Base-by-base conservation (phyloP, 768 basidiomycete species). In the Macrocybe gigantea region DNA sequence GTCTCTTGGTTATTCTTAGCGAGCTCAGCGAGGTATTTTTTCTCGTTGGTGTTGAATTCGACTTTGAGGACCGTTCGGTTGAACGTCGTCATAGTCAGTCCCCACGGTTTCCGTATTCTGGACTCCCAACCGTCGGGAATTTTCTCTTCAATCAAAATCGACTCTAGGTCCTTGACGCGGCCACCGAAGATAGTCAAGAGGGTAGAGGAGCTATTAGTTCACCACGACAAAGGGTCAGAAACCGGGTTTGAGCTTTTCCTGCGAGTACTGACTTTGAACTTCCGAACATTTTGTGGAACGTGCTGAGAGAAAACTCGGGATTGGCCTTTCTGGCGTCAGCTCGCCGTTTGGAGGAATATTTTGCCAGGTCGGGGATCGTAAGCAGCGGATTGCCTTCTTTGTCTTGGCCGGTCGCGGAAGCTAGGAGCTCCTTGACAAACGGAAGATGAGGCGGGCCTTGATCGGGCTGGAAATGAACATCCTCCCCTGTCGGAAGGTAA, bases 71-170 rank as follows among this genome's bases (percentile, higher is more conserved):
- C 74, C 0, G 72, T 73, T 2, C 36, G 39, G 56, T 88, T 85
- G 67, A 86, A 78, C 7, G 60, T 59, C 9, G 65, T 40, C 6
- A 89, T 63, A 0, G 86, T 87, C 33, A 88, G 61, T 0, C 88
- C 87, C 46, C 72, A 65, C 0, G 65, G 75, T 33, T 71, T 64
- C n/a, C 74, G 69, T 31, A 79, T 61, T 10, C 74, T 66, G 0
- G 86, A 72, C 58, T 88, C 85, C 84, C 85, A 90, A 14, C 79
- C 79, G 0, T 83, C 72, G 0, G 83, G 81, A 32, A 91, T 58
- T 11, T 85, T 76, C 53, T 91, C 88, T 39, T 91, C 83, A 7
- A 69, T 59, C n/a, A 91, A 61, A 42, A 87, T 56, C 0, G 72
- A 53, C 37, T 73, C 64, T 34, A 89, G 54, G 48, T 83, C 83